Base-by-base conservation (phyloP, 306 rosid genomes). In the Cicer bijugum region DNA sequence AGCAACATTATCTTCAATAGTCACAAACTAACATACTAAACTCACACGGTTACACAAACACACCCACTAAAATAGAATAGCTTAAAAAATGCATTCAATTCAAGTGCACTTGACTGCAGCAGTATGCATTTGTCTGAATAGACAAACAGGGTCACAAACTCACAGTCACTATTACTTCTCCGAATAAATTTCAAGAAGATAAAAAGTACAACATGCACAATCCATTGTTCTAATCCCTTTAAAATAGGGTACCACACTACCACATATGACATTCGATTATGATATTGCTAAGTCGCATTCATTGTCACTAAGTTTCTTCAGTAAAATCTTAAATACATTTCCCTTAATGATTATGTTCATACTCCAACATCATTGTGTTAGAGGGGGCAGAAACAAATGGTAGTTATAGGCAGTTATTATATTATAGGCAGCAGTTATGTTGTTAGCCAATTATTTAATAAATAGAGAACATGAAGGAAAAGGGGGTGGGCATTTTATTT, bases 1-100 rank as follows among this genome's bases (percentile, higher is more conserved):
- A 75, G 67, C 8, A 16, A 46, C 12, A 57, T 57, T 35, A 57
- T 57, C 51, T 77, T 67, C 61, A 56, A 67, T 59, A 15, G 52
- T 56, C 47, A 76, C 42, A 66, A 42, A 28, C 12, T 1, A 45
- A 35, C 43, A 76, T 33, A 37, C 14, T 56, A 44, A 52, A 57
- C 60, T 33, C 66, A 33, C 39, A 28, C 17, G 11, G 44, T 6
- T 57, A 20, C 63, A 55, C n/a, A 20, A 43, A 19, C 62, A 19
- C 62, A 57, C 59, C 16, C 67, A 44, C n/a, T 15, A 45, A 14
- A 56, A 33, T 7, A 28, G 38, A 35, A 42, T 67, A 55, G 47
- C 15, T 28, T 28, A 5, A 66, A 53, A 57, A 15, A 16, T 20
- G 53, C 45, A 57, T 72, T 43, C 57, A 44, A 57, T 72, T 43